Conservation (phyloP, 2,329 filamentous ascomycete species). For the Ascochyta rabiei region DNA sequence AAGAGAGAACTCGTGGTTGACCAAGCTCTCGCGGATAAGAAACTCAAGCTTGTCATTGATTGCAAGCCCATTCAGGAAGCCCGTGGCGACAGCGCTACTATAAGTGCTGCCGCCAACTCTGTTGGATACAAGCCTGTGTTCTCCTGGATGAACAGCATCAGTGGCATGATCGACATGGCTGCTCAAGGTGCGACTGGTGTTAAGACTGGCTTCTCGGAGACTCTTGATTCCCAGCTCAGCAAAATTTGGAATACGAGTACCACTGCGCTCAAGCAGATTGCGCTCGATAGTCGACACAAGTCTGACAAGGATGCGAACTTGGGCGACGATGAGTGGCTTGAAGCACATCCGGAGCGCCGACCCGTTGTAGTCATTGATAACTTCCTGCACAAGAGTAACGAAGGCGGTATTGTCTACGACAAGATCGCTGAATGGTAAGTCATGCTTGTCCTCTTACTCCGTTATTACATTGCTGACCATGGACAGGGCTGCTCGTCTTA, state of each 20-base stretch:
- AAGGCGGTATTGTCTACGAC: constrained; percentile 56
- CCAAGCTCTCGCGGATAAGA: constrained; percentile 76
- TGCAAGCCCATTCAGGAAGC: constrained; percentile 94
- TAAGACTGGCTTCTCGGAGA: constrained; percentile 93
- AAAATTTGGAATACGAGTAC: constrained; percentile 90
- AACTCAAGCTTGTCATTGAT: constrained; percentile 83
- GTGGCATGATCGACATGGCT: constrained; percentile 88
- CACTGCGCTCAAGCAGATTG: constrained; percentile 77
- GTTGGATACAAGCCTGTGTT: constrained; percentile 95
- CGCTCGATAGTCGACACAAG: constrained; percentile 71
- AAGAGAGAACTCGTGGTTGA: constrained; percentile 88
- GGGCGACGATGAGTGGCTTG: constrained; percentile 84
- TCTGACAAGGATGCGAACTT: constrained; percentile 74
- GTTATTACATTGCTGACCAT: constrained; percentile 12
- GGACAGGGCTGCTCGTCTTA: constrained; percentile 73
- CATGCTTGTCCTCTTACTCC: neutral
- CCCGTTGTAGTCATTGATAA: constrained; percentile 91
- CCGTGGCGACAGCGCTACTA: constrained; percentile 83
- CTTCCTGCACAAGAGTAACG: constrained; percentile 76
- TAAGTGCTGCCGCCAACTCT: constrained; percentile 77
- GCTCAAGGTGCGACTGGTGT: constrained; percentile 93
- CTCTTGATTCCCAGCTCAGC: constrained; percentile 82
- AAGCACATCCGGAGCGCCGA: constrained; percentile 82
- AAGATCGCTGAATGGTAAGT: constrained; percentile 72
- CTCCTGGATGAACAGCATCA: constrained; percentile 94